Conservation (phyloP, 371 early-diverging fungal genomes). For the Apophysomyces elegans region DNA sequence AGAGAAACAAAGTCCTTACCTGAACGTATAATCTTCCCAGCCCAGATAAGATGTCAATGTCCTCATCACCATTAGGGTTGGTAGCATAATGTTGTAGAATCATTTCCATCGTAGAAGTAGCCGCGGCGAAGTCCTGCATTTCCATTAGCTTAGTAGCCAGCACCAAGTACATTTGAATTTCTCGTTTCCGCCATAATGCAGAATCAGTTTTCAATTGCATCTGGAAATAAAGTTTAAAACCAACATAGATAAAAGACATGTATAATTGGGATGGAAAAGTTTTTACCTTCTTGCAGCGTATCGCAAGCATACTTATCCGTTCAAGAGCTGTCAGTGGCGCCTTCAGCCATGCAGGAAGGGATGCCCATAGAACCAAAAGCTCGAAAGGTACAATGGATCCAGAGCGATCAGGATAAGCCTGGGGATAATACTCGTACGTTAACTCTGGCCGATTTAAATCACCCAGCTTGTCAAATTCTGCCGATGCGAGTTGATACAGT, state of each 20-base stretch:
- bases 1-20: conserved; percentile 16
- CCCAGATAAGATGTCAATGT: conserved; percentile 56
- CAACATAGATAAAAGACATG: neutral
- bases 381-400: conserved; percentile 63
- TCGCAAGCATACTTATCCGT: conserved; percentile 53
- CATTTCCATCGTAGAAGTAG: conserved; percentile 42
- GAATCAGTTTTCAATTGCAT: conserved; percentile 14
- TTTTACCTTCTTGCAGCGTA: conserved; percentile 57
- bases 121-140: conserved; percentile 52
- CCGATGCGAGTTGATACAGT: conserved; percentile 61
- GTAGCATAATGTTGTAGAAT: conserved; percentile 21
- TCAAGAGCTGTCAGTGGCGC: conserved; percentile 53
- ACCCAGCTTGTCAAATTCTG: conserved; percentile 65
- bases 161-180: conserved; percentile 58
- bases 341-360: conserved; percentile 57
- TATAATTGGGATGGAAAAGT: neutral
- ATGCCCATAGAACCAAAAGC: conserved; percentile 53
- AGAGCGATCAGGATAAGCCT: conserved; percentile 18
- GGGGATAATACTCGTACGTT: conserved; percentile 46
- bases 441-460: conserved; percentile 55
- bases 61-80: conserved; percentile 16
- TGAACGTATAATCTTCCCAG: conserved; percentile 64
- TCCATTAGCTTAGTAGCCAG: conserved; percentile 56
- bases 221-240: neutral
- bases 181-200: conserved; percentile 47